Evolutionary conservation across 306 rosid species (phyloP).

Genomic region (Trichosanthes truncata): DNA sequence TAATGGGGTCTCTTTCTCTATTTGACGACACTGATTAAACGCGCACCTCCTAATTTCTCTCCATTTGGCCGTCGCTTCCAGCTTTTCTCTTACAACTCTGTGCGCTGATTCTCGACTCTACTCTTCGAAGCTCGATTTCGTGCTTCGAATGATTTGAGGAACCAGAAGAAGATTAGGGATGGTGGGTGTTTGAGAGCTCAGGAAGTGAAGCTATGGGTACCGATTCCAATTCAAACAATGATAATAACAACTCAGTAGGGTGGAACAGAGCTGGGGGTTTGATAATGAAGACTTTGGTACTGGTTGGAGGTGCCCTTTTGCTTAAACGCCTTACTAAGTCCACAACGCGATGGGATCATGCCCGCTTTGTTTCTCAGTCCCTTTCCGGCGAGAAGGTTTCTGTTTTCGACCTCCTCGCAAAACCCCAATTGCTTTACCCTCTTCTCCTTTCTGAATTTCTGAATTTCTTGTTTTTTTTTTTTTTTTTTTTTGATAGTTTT

Average conservation of each 20-base stretch:
- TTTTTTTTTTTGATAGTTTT: slow-evolving; percentile 30
- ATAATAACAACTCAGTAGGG: slow-evolving; percentile 27
- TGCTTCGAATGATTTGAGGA: background rate
- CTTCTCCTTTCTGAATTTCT: background rate
- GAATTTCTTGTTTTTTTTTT: background rate
- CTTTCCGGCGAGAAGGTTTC: slow-evolving; percentile 79
- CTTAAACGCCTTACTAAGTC: slow-evolving; percentile 87
- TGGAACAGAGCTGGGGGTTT: slow-evolving; percentile 66
- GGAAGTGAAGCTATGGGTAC: slow-evolving; percentile 14
- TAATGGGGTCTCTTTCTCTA: background rate
- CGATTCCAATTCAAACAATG: slow-evolving; percentile 16
- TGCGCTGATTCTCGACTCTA: background rate
- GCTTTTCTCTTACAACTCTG: background rate
- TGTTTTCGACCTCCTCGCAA: background rate
- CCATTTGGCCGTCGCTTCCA: background rate
- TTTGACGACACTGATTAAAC: background rate
- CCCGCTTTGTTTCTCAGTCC: slow-evolving; percentile 62
- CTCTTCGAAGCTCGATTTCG: background rate
- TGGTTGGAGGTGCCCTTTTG: slow-evolving; percentile 81
- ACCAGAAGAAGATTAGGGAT: background rate
- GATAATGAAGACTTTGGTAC: slow-evolving; percentile 51
- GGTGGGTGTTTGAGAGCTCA: slow-evolving; percentile 1
- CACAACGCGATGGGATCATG: slow-evolving; percentile 98
- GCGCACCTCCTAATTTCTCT: background rate
- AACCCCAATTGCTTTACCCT: background rate